Conservation (phyloP, 1,284 basidiomycete species). For the Cryptococcus sp. region DNA sequence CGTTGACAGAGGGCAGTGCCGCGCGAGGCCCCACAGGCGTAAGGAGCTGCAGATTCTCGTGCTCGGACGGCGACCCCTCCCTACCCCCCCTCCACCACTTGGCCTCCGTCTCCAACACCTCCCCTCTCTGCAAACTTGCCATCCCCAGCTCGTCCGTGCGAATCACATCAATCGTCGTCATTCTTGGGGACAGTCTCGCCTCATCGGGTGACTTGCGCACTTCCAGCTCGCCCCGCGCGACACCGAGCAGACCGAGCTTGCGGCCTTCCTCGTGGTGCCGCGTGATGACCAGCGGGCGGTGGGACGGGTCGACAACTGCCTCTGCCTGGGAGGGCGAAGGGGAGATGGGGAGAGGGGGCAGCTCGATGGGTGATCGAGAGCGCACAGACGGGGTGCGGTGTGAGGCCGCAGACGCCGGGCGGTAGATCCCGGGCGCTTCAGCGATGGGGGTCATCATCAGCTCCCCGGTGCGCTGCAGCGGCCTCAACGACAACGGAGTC, state of each 20-base stretch:
- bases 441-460: conserved; percentile 17
- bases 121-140: conserved; percentile 27
- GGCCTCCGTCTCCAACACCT: conserved; percentile 39
- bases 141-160: conserved; percentile 28
- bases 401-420: neutral
- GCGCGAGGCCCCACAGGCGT: conserved; percentile 18
- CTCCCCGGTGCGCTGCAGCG: neutral
- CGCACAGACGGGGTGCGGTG: neutral
- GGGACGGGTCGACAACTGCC: neutral
- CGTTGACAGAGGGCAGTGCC: conserved; percentile 2
- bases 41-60: conserved; percentile 17
- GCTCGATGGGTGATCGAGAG: neutral
- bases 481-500: neutral
- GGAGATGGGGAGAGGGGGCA: too few species aligned
- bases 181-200: conserved; percentile 23
- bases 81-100: conserved; percentile 29
- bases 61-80: conserved; percentile 16
- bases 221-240: conserved; percentile 28
- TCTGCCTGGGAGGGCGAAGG: neutral
- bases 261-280: conserved; percentile 36
- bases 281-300: conserved; percentile 34
- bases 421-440: conserved; percentile 9
- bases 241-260: conserved; percentile 34
- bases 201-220: conserved; percentile 15
- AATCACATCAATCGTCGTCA: conserved; percentile 28